Conservation (phyloP, 2,329 filamentous ascomycete genomes). For the Epichloe bromicola region DNA sequence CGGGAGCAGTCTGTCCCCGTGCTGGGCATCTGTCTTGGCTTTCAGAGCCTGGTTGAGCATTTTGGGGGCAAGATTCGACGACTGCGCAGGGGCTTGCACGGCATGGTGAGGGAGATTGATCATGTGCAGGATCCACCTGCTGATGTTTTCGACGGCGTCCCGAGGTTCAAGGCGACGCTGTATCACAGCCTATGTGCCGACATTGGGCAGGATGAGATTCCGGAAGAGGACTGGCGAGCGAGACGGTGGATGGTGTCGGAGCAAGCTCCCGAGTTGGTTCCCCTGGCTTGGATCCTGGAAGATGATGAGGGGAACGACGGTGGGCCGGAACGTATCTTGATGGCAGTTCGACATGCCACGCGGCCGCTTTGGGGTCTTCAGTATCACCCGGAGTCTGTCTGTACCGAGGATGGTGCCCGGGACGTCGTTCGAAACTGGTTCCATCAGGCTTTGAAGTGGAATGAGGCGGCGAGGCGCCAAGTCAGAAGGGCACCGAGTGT, state of each 20-base stretch:
- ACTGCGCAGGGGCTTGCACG: conserved; percentile 64
- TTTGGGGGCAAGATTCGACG: conserved; percentile 55
- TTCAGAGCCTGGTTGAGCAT: conserved; percentile 64
- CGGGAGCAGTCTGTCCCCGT: conserved; percentile 54
- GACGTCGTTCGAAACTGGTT: conserved; percentile 67
- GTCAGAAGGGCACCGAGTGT: conserved; percentile 1
- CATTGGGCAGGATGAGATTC: conserved; percentile 33
- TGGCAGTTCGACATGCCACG: conserved; percentile 55
- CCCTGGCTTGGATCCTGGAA: conserved; percentile 48
- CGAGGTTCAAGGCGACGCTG: conserved; percentile 54
- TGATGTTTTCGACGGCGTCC: conserved; percentile 54
- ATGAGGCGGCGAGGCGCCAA: conserved; percentile 19
- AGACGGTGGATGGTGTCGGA: conserved; percentile 26
- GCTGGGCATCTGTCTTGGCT: conserved; percentile 79
- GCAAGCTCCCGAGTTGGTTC: conserved; percentile 30
- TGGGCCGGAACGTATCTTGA: conserved; percentile 45
- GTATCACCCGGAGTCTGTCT: conserved; percentile 83
- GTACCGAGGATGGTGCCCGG: conserved; percentile 56
- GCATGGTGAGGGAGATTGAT: conserved; percentile 58
- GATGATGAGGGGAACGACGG: conserved; percentile 16
- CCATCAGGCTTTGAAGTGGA: conserved; percentile 48
- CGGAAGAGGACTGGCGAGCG: conserved; percentile 21
- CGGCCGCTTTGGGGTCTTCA: conserved; percentile 80
- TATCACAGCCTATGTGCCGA: conserved; percentile 57
- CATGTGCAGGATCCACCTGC: conserved; percentile 28